Evolutionary conservation across 78 protist species (phyloP).

Genomic region (Dictyostelium discoideum): DNA sequence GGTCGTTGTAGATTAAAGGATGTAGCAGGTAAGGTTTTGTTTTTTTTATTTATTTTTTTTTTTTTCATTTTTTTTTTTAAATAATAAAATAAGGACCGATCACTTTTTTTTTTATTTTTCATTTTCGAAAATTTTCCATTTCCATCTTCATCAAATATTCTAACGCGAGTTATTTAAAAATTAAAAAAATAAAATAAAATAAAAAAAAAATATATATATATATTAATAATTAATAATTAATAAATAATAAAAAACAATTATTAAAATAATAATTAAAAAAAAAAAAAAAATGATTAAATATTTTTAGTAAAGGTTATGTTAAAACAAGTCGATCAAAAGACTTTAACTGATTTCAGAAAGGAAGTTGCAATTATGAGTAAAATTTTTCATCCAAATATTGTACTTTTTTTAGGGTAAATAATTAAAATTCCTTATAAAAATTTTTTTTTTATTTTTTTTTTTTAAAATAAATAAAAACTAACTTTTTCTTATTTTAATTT

Average conservation of each 20-base stretch:
- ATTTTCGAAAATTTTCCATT: not conserved
- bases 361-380: constrained; percentile 88
- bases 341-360: constrained; percentile 79
- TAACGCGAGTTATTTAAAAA: too few species aligned
- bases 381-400: constrained; percentile 87
- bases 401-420: constrained; percentile 76
- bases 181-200: too few species aligned
- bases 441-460: too few species aligned
- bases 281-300: not conserved
- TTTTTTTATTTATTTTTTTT: not conserved
- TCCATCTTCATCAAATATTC: not conserved
- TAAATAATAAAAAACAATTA: too few species aligned
- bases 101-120: not conserved
- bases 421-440: too few species aligned
- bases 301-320: constrained; percentile 78
- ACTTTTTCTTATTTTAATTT: not conserved
- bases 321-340: constrained; percentile 81
- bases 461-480: not conserved
- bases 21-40: constrained; percentile 50
- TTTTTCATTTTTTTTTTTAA: not conserved
- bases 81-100: not conserved
- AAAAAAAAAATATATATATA: too few species aligned
- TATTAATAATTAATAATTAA: too few species aligned
- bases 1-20: constrained; percentile 75
- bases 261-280: not conserved